Evolutionary conservation across 164 flowering plant genomes (phyloP).

Genomic region (Euptelea pleiosperma): DNA sequence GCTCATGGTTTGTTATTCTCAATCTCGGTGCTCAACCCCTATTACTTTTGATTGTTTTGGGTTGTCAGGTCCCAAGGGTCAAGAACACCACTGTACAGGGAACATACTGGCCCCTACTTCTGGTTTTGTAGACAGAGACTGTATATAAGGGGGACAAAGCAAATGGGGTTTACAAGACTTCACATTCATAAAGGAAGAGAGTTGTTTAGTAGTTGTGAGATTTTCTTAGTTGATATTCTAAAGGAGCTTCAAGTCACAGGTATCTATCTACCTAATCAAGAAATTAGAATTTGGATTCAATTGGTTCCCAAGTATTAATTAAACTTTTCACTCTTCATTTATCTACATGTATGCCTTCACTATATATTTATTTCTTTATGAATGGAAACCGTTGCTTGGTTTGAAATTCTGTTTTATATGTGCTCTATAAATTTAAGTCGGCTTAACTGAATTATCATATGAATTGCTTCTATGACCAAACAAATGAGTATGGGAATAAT

Average conservation of each 20-base stretch:
- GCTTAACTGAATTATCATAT: no score
- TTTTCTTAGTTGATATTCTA: conserved; percentile 10
- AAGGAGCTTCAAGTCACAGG: conserved; percentile 4
- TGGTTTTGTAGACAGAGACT: conserved; percentile 10
- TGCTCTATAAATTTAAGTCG: no score
- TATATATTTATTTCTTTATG: background rate
- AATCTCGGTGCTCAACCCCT: conserved; percentile 6
- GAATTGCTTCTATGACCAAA: background rate
- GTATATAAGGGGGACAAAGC: conserved; percentile 20
- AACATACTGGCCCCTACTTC: conserved; percentile 5
- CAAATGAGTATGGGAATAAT: background rate
- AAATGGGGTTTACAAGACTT: conserved; percentile 1
- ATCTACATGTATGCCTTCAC: conserved; percentile 14
- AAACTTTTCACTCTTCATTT: conserved; percentile 15
- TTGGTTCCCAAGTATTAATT: conserved; percentile 12
- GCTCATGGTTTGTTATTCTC: background rate
- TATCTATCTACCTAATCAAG: conserved; percentile 5
- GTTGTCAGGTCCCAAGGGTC: conserved; percentile 15
- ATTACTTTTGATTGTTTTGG: conserved; percentile 20
- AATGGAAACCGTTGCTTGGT: conserved; percentile 11
- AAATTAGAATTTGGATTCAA: background rate
- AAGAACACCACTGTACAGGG: conserved; percentile 16
- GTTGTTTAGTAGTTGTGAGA: conserved; percentile 3
- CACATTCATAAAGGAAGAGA: background rate
- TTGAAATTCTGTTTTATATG: background rate